phyloP scores from a whole-genome alignment of 306 rosid species.

The Vigna reflexopilosa region DNA sequence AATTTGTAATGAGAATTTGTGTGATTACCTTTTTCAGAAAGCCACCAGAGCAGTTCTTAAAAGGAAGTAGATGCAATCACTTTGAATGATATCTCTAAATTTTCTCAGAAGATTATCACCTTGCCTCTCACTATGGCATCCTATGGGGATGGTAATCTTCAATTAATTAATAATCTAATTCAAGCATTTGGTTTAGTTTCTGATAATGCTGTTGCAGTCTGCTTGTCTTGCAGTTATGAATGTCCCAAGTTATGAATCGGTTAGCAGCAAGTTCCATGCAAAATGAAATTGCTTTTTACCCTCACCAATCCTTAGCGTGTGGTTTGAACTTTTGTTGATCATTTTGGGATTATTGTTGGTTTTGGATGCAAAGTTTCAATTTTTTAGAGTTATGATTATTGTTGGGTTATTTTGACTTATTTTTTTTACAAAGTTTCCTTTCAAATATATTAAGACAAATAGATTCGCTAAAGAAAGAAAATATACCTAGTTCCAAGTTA shows the following conservation, averaged over 20 bases:
- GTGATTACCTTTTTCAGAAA: slow-evolving; percentile 53
- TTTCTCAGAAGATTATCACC: slow-evolving; percentile 68
- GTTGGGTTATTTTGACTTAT: too few relatives aligned
- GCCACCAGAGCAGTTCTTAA: slow-evolving; percentile 71
- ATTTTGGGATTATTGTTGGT: too few relatives aligned
- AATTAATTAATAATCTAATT: neutral
- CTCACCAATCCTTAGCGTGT: too few relatives aligned
- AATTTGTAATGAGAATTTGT: neutral
- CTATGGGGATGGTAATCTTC: slow-evolving; percentile 70
- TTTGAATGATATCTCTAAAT: slow-evolving; percentile 60
- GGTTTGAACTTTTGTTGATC: too few relatives aligned
- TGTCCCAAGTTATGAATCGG: slow-evolving; percentile 66
- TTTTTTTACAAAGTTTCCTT: too few relatives aligned
- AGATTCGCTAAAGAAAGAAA: too few relatives aligned
- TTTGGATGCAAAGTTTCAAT: too few relatives aligned
- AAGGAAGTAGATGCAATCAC: slow-evolving; percentile 70
- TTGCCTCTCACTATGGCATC: slow-evolving; percentile 90
- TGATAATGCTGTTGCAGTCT: neutral
- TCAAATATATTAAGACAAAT: too few relatives aligned
- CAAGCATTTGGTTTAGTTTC: neutral
- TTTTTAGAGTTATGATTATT: too few relatives aligned
- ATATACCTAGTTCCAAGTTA: too few relatives aligned
- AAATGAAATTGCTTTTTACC: neutral
- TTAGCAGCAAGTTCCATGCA: too few relatives aligned
- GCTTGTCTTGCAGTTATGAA: slow-evolving; percentile 59